A percentile compares a stretch with the other conserved stretches of the same genome.
phyloP scores from a whole-genome alignment of 2,329 filamentous ascomycete genomes.

The Sphaerostilbella broomeana region DNA sequence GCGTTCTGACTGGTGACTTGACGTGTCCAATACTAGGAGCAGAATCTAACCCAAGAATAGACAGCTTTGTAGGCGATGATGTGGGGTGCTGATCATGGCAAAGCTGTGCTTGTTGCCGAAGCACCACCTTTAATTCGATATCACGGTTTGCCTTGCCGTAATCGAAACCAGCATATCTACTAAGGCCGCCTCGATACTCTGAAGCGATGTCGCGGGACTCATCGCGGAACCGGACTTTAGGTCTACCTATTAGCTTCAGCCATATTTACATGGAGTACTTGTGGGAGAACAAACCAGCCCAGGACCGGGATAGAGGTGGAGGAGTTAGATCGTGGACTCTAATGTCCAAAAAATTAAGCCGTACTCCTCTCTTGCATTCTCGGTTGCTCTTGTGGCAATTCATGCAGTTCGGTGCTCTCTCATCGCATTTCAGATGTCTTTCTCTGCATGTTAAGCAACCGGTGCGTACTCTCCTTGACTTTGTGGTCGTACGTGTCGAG shows the following conservation, averaged over 20 bases:
- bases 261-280: background rate
- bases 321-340: constrained; percentile 63
- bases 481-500: constrained; percentile 9
- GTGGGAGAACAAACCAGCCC: constrained; percentile 20
- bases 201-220: constrained; percentile 86
- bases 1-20: too few species aligned
- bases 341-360: constrained; percentile 87
- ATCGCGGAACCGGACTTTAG: constrained; percentile 68
- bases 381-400: constrained; percentile 88
- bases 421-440: constrained; percentile 86
- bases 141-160: too few species aligned
- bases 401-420: constrained; percentile 55
- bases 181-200: constrained; percentile 75
- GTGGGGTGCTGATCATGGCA: too few species aligned
- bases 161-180: constrained; percentile 55
- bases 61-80: too few species aligned
- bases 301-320: constrained; percentile 19
- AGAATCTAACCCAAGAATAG: too few species aligned
- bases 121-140: too few species aligned
- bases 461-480: constrained; percentile 74
- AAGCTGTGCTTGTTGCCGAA: too few species aligned
- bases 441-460: constrained; percentile 88
- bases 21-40: too few species aligned
- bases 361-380: constrained; percentile 76
- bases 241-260: background rate